Base-by-base conservation (phyloP, 176 grass and related monocot species). In the Panicum miliaceum region DNA sequence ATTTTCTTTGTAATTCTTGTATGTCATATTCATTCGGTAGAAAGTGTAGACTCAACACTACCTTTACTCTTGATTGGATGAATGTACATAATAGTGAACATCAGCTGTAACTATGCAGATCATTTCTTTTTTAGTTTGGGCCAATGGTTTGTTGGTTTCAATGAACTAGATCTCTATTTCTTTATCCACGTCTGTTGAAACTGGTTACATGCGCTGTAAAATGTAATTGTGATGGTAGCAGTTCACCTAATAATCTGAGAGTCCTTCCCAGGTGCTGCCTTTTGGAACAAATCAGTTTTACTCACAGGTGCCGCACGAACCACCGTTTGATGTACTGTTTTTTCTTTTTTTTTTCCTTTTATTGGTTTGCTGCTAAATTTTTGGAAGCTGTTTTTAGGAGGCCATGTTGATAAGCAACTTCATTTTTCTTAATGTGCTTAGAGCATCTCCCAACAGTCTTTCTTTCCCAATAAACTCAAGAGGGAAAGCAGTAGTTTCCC, bases 11-110 rank as follows among this genome's bases (percentile, higher is more conserved):
- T 56, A 57, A 56, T 73, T 14, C 9, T 69, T 54, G 68, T 29
- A 16, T 46, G 68, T 75, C 62, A 89, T 81, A 69, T 85, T 76
- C 76, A 75, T 89, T 76, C 9, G 36, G n/a, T 76, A 81, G 23
- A 78, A 66, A 70, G 37, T 65, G 81, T 45, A 65, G 69, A 53
- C 53, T 43, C 42, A 85, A 62, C 45, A 26, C 37, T 25, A 38
- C n/a, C 57, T 45, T 27, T 61, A 25, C 64, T 77, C 56, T 16
- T 78, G 70, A 71, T 53, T 64, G 73, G 40, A 88, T 71, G 73
- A 41, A 60, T 78, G 86, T 88, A 88, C 64, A 88, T 78, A 83
- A 83, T 68, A 88, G 12, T 69, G 11, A 12, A n/a, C 64, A 77
- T 63, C 54, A 34, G 11, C 1, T 71, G 32, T 88, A 63, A 83